These are phyloP conservation scores for Chlorella sp. DNA, from an alignment of 139 green algal genomes.

Conservation along the genomic window DNA sequence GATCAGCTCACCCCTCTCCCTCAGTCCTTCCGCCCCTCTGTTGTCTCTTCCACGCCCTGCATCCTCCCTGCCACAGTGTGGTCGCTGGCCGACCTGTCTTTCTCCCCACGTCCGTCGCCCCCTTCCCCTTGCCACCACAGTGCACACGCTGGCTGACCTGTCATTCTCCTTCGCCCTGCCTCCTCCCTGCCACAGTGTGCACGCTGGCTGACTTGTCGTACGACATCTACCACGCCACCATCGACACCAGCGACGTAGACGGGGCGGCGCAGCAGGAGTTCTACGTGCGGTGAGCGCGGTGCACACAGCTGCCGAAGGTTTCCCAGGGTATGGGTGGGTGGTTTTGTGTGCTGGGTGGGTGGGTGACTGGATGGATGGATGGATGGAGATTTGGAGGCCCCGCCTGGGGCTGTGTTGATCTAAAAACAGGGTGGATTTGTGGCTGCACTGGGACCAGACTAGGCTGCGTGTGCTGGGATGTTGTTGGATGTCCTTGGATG, in stretches of 20 bases:
- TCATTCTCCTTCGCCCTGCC: no score
- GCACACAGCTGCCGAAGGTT: no score
- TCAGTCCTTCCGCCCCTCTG: background rate
- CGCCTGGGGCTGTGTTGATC: no score
- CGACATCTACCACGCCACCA: constrained; percentile 94
- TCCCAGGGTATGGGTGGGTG: no score
- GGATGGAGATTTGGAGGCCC: background rate
- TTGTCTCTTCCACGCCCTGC: background rate
- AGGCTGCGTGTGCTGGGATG: no score
- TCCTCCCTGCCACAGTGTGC: constrained; percentile 49
- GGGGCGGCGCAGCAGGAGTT: constrained; percentile 77
- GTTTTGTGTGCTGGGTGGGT: constrained; percentile 24
- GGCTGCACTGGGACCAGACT: no score
- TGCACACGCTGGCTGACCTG: constrained; percentile 79
- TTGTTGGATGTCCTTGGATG: no score
- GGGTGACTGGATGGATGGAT: background rate
- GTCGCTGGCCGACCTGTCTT: no score
- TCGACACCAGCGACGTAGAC: constrained; percentile 64
- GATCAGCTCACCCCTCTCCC: no score
- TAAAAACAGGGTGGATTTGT: no score
- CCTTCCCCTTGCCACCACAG: background rate
- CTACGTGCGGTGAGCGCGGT: constrained; percentile 52
- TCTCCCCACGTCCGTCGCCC: background rate
- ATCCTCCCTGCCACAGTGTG: background rate
- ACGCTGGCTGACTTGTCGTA: constrained; percentile 95